Evolutionary conservation across 805 yeast species (phyloP), one percentile per base, ranked within the genome.

Genomic region (Ogataea degrootiae): DNA sequence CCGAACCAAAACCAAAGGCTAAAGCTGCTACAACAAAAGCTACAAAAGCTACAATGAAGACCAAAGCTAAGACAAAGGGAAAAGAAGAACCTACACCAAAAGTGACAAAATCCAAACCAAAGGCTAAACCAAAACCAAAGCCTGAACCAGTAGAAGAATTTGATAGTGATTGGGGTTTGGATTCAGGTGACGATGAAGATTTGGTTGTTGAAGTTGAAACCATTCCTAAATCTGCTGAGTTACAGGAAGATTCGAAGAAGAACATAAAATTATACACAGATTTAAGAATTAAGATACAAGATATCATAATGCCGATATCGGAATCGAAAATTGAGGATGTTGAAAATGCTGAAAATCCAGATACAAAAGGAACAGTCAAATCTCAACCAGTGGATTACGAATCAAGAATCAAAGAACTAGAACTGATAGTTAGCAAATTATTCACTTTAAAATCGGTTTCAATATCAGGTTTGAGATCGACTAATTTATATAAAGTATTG

Each of bases 401-500:
- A 12, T 34, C 47, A 19, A 46, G 56, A 37, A 43, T 49, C 42
- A 47, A 60, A 38, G 36, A 51, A 9, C 47, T 65, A 3, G 61
- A 52, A 16, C 49, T 58, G 4, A 38, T 61, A 6, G 49, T 69
- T 6, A 57, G 53, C 5, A 47, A 59, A 7, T 43, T 70, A 22
- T 47, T 56, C 26, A 47, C 51, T 2, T 36, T 54, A 34, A 52
- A 54, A n/a, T 45, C 39, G 15, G 58, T 61, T 37, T 64, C 70
- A 22, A 52, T 55, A 39, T 58, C 74, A 0, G 51, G 65, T 19
- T 42, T 72, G 12, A 61, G 60, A 37, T 53, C 65, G 2, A 52
- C 67, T 1, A 66, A 65, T 16, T 41, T 72, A 9, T 58, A 59
- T 35, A 69, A 65, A 37, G 52, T 71, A 5, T 46, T 72, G 19